Conservation (phyloP, 352 stramenopile genomes). For the Pythium chondricola region DNA sequence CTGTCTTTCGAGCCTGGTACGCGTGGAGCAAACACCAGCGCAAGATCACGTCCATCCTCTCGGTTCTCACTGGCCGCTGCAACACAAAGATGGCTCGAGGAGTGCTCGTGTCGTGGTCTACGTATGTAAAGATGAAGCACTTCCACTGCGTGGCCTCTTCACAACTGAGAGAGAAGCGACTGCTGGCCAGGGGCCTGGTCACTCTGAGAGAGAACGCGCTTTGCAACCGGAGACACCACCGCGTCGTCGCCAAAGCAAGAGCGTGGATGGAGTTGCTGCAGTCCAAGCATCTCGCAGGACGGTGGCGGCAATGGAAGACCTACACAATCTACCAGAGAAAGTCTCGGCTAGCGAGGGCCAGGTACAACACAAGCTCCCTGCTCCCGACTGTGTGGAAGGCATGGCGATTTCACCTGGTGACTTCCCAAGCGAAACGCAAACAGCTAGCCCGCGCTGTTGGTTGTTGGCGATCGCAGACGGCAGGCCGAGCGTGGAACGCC, state of each 20-base stretch:
- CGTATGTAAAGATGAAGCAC: background rate
- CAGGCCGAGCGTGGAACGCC: conserved; percentile 11
- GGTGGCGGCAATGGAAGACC: conserved; percentile 7
- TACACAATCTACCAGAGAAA: background rate
- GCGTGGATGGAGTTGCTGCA: conserved; percentile 11
- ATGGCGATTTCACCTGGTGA: background rate
- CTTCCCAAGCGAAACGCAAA: background rate
- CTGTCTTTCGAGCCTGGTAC: conserved; percentile 45
- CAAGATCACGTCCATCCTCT: conserved; percentile 21
- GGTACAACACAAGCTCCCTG: conserved; percentile 7
- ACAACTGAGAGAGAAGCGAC: background rate
- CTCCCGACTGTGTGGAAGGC: conserved; percentile 1
- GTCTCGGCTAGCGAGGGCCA: background rate
- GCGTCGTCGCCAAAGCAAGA: background rate
- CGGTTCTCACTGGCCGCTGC: conserved; percentile 17
- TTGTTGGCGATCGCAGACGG: conserved; percentile 5
- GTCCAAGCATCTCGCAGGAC: background rate
- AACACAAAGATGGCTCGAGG: conserved; percentile 3
- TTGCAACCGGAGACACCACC: background rate
- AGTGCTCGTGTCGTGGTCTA: no score
- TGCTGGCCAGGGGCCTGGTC: background rate
- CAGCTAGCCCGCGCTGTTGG: conserved; percentile 2
- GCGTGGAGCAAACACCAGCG: conserved; percentile 26
- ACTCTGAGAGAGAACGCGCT: background rate
- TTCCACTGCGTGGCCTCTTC: background rate